Evolutionary conservation across 1,284 basidiomycete species (phyloP), one percentile per base, ranked within the genome.

Genomic region (Trichosporon sp.): DNA sequence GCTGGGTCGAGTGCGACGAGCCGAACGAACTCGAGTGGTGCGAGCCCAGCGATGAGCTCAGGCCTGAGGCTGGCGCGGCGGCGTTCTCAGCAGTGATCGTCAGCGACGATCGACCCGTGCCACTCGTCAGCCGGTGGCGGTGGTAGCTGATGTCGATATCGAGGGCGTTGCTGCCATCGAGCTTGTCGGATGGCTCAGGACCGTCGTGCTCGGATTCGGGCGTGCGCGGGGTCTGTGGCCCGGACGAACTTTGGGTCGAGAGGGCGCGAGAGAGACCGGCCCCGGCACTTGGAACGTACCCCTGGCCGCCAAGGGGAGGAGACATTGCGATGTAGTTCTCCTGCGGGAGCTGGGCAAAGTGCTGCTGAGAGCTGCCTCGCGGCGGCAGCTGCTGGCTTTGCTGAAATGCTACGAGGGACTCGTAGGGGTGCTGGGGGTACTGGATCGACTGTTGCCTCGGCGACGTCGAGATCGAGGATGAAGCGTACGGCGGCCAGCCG

Each of bases 121-220:
- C 58, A n/a, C 52, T 56, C 11, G 62, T 58, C 7, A 57, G 37
- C 5, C 63, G 63, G 37, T 56, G 63, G 36, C 54, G 58, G 32
- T 23, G 32, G 37, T 60, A 60, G 6, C 56, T 52, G 37, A 59
- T 54, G 21, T 64, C 62, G 7, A 60, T 25, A 27, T 64, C 63
- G 32, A 52, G 23, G 8, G 27, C 16, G 21, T 31, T 16, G 36
- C 16, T 10, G 0, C 46, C 2, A 23, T 49, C 46, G 9, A 13
- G 13, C 23, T 25, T 16, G 6, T 54, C 29, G 3, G 49, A 21
- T 16, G 21, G 44, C 21, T 46, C 44, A 23, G 8, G 37, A 2
- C 4, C 16, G 19, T 19, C n/a, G 36, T 11, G 36, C 36, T 14
- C 13, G 13, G 40, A 7, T 21, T n/a, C 49, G 16, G 49, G 49